A percentile compares a stretch with the other conserved stretches of the same genome.
These are phyloP conservation scores for Penicillium turbatum DNA, from an alignment of 495 filamentous ascomycete species.

Conservation along the genomic window DNA sequence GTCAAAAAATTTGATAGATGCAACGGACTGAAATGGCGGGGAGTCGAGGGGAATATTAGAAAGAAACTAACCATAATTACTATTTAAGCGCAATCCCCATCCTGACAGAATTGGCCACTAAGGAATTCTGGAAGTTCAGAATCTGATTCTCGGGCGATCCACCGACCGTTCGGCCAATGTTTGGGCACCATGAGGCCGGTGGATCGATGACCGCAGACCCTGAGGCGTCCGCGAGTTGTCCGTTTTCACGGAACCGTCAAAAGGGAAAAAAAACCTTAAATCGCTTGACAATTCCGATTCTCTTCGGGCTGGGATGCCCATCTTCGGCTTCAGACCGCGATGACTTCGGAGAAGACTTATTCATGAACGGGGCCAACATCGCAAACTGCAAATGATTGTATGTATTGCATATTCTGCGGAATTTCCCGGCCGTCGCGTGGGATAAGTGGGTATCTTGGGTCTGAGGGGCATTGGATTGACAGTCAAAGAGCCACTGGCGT, in stretches of 20 bases:
- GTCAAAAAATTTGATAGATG: not conserved
- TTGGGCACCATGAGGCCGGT: not conserved
- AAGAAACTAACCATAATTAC: not conserved
- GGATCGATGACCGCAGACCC: not conserved
- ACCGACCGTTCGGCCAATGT: conserved; percentile 1
- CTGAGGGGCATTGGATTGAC: not conserved
- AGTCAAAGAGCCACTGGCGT: not conserved
- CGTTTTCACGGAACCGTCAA: not conserved
- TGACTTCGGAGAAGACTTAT: not conserved
- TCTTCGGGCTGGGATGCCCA: not conserved
- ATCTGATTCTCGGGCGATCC: not conserved
- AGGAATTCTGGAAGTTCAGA: conserved; percentile 3
- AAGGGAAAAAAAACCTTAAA: not conserved
- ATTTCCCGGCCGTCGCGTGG: not conserved
- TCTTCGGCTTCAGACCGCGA: not conserved
- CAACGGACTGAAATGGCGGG: not conserved
- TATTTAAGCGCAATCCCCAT: not conserved
- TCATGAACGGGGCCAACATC: not conserved
- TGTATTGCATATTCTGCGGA: not conserved
- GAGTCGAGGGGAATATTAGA: not conserved
- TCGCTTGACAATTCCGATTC: not conserved
- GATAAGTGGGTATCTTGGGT: not conserved
- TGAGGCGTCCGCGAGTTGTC: not conserved
- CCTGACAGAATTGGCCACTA: not conserved
- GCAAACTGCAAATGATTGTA: not conserved